phyloP scores from a whole-genome alignment of 2,329 filamentous ascomycete species.

The Sclerotinia borealis region DNA sequence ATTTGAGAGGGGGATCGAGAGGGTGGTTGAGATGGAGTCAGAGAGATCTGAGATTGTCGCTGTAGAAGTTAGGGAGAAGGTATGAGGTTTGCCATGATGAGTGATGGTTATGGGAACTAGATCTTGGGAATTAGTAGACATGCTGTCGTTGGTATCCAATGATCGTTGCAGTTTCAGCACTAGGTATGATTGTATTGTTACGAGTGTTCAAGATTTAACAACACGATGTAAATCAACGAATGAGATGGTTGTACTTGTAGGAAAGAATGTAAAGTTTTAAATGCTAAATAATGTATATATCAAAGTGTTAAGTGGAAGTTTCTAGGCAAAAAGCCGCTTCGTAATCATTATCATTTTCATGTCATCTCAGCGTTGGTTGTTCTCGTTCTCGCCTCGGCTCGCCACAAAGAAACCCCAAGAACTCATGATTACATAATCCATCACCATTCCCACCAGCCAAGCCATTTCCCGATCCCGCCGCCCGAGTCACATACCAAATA shows the following conservation, averaged over 20 bases:
- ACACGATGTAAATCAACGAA: background rate
- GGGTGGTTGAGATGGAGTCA: slow-evolving; percentile 45
- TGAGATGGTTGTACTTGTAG: background rate
- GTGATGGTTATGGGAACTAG: slow-evolving; percentile 41
- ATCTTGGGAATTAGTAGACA: slow-evolving; percentile 26
- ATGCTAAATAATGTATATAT: background rate
- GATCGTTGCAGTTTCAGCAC: background rate
- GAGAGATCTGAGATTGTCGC: slow-evolving; percentile 55
- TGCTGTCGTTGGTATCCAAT: slow-evolving; percentile 15
- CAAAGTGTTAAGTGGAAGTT: slow-evolving; percentile 20
- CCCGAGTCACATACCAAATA: no score
- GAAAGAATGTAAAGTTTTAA: background rate
- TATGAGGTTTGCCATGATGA: slow-evolving; percentile 42
- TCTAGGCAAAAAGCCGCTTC: slow-evolving; percentile 27
- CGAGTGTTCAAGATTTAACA: background rate
- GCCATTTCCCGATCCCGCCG: slow-evolving; percentile 1
- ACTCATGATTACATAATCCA: background rate
- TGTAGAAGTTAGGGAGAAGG: slow-evolving; percentile 39
- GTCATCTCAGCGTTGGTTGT: no score
- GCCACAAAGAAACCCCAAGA: background rate
- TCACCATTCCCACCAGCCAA: background rate
- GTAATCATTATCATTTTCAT: slow-evolving; percentile 27
- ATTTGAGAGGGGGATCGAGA: slow-evolving; percentile 56
- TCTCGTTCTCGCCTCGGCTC: no score
- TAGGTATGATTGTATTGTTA: background rate